These are phyloP conservation scores for Pneumocystis murina DNA, from an alignment of 1,139 yeast genomes.

Conservation along the genomic window DNA sequence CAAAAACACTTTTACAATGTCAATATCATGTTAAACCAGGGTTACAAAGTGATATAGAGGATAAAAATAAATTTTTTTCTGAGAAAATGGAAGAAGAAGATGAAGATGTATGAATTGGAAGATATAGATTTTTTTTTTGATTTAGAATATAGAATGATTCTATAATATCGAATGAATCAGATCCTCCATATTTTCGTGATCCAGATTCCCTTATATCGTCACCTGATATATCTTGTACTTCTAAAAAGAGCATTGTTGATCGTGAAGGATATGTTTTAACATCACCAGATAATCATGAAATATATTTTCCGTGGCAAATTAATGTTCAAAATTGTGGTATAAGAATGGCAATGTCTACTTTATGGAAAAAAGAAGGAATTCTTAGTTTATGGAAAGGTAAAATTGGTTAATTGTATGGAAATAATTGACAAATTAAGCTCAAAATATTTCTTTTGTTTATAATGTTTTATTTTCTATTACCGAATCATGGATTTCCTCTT, in stretches of 20 bases:
- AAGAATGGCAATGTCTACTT: slow-evolving; percentile 52
- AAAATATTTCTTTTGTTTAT: slow-evolving; percentile 70
- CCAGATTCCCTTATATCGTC: background rate
- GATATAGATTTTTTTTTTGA: background rate
- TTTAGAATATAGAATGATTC: background rate
- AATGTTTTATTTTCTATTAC: slow-evolving; percentile 62
- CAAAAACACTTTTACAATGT: slow-evolving; percentile 63
- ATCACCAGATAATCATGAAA: slow-evolving; percentile 10
- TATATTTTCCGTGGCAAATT: slow-evolving; percentile 10
- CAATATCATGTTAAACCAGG: slow-evolving; percentile 11
- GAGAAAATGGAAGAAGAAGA: slow-evolving; percentile 32
- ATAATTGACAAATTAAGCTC: slow-evolving; percentile 28
- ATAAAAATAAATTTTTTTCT: slow-evolving; percentile 25
- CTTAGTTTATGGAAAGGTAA: slow-evolving; percentile 54
- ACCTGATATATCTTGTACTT: background rate
- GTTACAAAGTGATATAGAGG: slow-evolving; percentile 10
- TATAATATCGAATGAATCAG: background rate
- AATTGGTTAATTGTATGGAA: background rate
- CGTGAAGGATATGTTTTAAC: slow-evolving; percentile 8
- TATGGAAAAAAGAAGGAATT: slow-evolving; percentile 65
- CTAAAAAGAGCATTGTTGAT: slow-evolving; percentile 6
- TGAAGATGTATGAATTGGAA: background rate
- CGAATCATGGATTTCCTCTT: slow-evolving; percentile 86
- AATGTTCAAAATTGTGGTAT: slow-evolving; percentile 2
- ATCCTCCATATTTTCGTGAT: background rate